These are phyloP conservation scores for Elsinoe perseae DNA, from an alignment of 2,329 filamentous ascomycete species.

Conservation along the genomic window DNA sequence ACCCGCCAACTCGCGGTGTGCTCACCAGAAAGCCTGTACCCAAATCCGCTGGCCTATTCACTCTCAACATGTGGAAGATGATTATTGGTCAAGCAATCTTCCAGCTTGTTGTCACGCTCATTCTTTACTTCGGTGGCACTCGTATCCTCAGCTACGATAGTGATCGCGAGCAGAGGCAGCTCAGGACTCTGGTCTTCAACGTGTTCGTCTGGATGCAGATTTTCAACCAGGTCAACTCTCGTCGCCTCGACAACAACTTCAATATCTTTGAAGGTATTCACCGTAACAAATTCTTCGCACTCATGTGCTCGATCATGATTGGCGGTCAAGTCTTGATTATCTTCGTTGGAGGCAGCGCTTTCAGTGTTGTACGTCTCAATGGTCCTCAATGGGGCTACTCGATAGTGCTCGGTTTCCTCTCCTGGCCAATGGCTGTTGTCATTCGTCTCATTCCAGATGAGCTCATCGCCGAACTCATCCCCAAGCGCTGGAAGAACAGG, in stretches of 20 bases:
- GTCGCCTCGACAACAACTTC: conserved; percentile 86
- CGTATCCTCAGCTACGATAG: conserved; percentile 52
- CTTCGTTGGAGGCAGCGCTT: conserved; percentile 73
- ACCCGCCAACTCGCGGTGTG: conserved; percentile 76
- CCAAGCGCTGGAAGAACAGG: conserved; percentile 30
- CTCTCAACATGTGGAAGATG: conserved; percentile 98
- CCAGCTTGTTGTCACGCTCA: conserved; percentile 69
- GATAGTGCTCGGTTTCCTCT: conserved; percentile 73
- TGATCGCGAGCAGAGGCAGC: conserved; percentile 40
- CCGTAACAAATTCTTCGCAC: conserved; percentile 81
- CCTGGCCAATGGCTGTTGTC: conserved; percentile 71
- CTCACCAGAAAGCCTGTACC: conserved; percentile 71
- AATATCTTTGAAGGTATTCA: conserved; percentile 89
- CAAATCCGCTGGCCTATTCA: conserved; percentile 70
- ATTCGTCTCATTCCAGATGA: conserved; percentile 78
- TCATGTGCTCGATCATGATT: conserved; percentile 78
- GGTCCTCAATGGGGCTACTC: conserved; percentile 82
- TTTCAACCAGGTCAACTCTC: conserved; percentile 97
- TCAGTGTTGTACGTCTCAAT: conserved; percentile 63
- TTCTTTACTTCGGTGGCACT: conserved; percentile 59
- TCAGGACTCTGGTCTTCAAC: conserved; percentile 87
- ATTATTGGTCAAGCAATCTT: conserved; percentile 88
- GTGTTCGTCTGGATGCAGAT: conserved; percentile 99
- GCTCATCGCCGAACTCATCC: conserved; percentile 42
- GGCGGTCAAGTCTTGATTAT: conserved; percentile 85